Base-by-base conservation (phyloP, 345 rosid genomes). In the Pugionium cornutum region DNA sequence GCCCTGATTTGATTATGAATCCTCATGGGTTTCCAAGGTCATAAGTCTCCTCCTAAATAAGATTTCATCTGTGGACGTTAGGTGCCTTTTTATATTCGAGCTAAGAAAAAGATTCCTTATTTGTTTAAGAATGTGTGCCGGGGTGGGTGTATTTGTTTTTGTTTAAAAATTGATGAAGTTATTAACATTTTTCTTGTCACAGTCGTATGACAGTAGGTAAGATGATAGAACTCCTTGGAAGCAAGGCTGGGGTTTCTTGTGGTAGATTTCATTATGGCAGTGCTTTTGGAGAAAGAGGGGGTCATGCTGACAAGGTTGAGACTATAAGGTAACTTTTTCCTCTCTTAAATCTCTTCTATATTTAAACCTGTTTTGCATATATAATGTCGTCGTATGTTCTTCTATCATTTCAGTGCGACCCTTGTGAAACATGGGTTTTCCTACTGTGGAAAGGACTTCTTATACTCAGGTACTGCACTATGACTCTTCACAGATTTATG, bases 151-250 rank as follows among this genome's bases (percentile, higher is more conserved):
- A 47, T 56, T 30, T 31, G 29, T 40, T 18, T 18, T 18, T 18
- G 18, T 18, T 18, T 18, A 18, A 58, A 28, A 64, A 36, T 50
- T 39, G 18, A 31, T 26, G 33, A 46, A 30, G 49, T n/a, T 64
- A 27, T 46, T 56, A 36, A 66, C 43, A 48, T 56, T 62, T 32
- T 27, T 67, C 50, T 37, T 75, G 66, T 66, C 76, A 40, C 60
- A 92, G 97, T 83, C 99, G 96, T 75, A 92, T 92, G 98, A 92
- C 97, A 8, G 96, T 90, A 61, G 96, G 98, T 42, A 92, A 94
- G 83, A 94, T 90, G 99, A 83, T 90, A 71, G 99, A 94, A 82
- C 99, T 94, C 70, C 86, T 90, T 62, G 99, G 95, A 39, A 75
- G 99, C 70, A 94, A 94, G 76, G 96, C 97, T 58, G 97, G 96